phyloP scores from a whole-genome alignment of 108 stramenopile genomes.

The Cyclotella sp. region DNA sequence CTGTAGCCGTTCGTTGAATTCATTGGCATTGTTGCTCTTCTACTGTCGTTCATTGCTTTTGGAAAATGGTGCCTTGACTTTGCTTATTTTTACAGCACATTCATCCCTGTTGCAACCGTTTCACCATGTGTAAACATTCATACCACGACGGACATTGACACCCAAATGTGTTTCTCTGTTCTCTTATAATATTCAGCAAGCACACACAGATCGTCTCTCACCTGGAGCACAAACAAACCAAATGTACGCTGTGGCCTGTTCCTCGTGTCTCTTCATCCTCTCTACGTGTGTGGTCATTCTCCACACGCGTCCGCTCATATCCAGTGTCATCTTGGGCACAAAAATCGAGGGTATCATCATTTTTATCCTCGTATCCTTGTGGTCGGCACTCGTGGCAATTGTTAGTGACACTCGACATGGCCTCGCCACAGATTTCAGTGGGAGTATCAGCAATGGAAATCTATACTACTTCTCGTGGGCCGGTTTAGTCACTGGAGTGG shows the following conservation, averaged over 20 bases:
- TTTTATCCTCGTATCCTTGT: constrained; percentile 64
- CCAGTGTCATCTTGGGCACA: constrained; percentile 67
- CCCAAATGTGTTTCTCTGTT: neutral
- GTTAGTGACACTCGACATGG: constrained; percentile 63
- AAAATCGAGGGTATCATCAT: constrained; percentile 70
- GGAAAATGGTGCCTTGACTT: neutral
- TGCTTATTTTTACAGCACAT: neutral
- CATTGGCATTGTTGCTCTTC: neutral
- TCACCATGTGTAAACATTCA: no score
- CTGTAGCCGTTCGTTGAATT: no score
- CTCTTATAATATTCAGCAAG: constrained; percentile 9
- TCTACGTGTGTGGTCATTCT: constrained; percentile 58
- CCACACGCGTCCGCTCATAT: constrained; percentile 60
- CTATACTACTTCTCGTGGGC: constrained; percentile 89
- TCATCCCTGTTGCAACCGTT: constrained; percentile 11
- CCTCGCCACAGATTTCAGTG: constrained; percentile 63
- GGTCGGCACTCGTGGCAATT: constrained; percentile 76
- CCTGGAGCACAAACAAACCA: constrained; percentile 46
- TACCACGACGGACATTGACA: constrained; percentile 4
- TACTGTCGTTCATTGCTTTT: neutral
- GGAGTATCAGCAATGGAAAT: constrained; percentile 78
- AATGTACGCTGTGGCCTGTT: constrained; percentile 75
- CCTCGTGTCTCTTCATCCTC: constrained; percentile 66
- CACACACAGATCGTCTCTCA: constrained; percentile 36
- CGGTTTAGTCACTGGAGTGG: constrained; percentile 66